Percentiles rank a stretch among this genome's conserved stretches.
Conservation (phyloP, 2,329 filamentous ascomycete species). For the Polytolypa hystricis region DNA sequence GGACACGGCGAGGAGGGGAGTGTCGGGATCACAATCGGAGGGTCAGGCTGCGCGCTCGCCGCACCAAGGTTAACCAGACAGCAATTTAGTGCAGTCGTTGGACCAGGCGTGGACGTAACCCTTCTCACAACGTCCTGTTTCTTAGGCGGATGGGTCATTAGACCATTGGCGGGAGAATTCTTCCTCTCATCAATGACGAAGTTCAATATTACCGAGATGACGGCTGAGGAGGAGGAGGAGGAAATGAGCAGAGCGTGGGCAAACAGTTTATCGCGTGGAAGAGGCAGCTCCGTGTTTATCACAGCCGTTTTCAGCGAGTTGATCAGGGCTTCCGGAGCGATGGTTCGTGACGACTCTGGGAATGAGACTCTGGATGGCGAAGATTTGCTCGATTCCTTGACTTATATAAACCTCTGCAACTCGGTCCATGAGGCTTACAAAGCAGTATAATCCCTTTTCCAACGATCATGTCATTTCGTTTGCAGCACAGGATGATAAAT, state of each 20-base stretch:
- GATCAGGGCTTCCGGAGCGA: slow-evolving; percentile 1
- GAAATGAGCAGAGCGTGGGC: slow-evolving; percentile 4
- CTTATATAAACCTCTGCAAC: slow-evolving; percentile 8
- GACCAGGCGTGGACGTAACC: slow-evolving; percentile 2
- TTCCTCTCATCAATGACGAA: background rate
- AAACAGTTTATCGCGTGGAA: slow-evolving; percentile 1
- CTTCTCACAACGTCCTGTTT: slow-evolving; percentile 8
- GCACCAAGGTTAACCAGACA: slow-evolving; percentile 2
- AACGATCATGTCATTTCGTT: slow-evolving; percentile 10
- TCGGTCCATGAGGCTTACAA: slow-evolving; percentile 7
- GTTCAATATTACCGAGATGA: slow-evolving; percentile 5
- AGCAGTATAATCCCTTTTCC: slow-evolving; percentile 6
- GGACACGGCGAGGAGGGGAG: slow-evolving; percentile 5
- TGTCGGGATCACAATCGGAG: slow-evolving; percentile 4
- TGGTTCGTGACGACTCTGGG: background rate
- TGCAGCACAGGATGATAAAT: slow-evolving; percentile 13
- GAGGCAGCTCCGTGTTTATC: slow-evolving; percentile 6
- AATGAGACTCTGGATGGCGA: background rate
- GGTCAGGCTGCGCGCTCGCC: background rate
- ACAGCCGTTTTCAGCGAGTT: slow-evolving; percentile 5
- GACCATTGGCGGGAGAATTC: background rate
- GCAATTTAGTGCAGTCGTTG: slow-evolving; percentile 2
- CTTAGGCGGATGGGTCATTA: slow-evolving; percentile 7
- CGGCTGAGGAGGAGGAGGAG: slow-evolving; percentile 3
- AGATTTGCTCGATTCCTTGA: slow-evolving; percentile 5